Evolutionary conservation across 306 rosid species (phyloP).

Genomic region (Cucurbita argyrosperma): DNA sequence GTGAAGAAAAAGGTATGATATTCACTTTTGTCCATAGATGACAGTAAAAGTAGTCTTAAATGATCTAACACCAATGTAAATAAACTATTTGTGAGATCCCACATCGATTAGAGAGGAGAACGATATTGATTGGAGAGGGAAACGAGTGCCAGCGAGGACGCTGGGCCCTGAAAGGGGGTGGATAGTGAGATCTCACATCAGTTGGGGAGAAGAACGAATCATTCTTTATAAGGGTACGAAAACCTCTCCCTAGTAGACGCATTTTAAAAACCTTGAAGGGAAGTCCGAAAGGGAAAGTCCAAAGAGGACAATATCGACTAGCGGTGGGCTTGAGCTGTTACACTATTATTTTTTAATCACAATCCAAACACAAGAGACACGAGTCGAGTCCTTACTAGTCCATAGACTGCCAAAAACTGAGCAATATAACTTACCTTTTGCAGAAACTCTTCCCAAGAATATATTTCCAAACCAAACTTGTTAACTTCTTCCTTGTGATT

Average conservation of each 20-base stretch:
- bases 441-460: slow-evolving; percentile 77
- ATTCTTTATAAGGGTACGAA: no score
- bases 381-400: not conserved
- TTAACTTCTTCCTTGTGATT: slow-evolving; percentile 60
- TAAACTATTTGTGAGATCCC: not conserved
- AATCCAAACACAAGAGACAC: not conserved
- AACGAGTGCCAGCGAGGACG: no score
- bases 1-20: not conserved
- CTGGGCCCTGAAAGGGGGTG: no score
- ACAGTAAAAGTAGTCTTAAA: not conserved
- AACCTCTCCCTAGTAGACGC: no score
- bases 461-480: slow-evolving; percentile 39
- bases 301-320: no score
- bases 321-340: no score
- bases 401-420: not conserved
- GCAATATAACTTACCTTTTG: slow-evolving; percentile 36
- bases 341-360: not conserved
- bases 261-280: no score
- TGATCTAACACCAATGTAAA: not conserved
- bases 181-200: no score
- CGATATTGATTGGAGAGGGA: no score
- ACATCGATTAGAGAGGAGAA: no score
- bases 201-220: no score
- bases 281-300: no score
- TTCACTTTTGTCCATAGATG: not conserved